Base-by-base conservation (phyloP, 2,329 filamentous ascomycete species). In the Cladosporium sp. region DNA sequence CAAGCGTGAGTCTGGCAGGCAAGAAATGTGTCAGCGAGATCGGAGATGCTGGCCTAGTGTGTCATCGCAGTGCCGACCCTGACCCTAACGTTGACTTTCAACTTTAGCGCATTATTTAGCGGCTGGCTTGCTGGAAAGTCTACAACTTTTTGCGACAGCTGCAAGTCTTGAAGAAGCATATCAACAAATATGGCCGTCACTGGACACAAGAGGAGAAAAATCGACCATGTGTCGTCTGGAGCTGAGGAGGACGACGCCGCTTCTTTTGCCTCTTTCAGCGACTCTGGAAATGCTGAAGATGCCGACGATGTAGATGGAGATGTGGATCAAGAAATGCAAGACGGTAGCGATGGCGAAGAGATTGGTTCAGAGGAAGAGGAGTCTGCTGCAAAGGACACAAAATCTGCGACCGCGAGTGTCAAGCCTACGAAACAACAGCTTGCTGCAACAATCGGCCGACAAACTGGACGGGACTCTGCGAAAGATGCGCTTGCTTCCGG, bases 221-320 rank as follows among this genome's bases (percentile, higher is more conserved):
- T 74, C 34, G 73, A 72, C 23, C 76, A 77, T 66, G 69, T 70
- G n/a, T 71, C 73, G 2, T 72, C 74, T 2, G 65, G 65, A 8
- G 70, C 72, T n/a, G 70, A 70, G 3, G 68, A 67, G 23, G 72
- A 72, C 21, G 70, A 72, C 23, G 69, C 70, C 54, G 71, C 69
- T 5, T 77, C 75, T 1, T 76, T 76, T 57, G 76, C 73, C n/a
- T 76, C 75, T 7, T 76, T 76, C 51, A 34, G 49, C 34, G 49
- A 63, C 18, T 26, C 49, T 43, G 60, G 36, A 54, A 63, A 46
- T 64, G 51, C 54, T 53, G 62, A 58, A 23, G 66, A 68, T 28
- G 61, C 65, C 46, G 65, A 70, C 21, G 49, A 54, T 5, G 16
- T 53, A 23, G 63, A 56, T 25, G 69, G 69, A 26, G 61, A 57